Evolutionary conservation across 208 protist species (phyloP).

Genomic region (Trypanosoma cruzi): DNA sequence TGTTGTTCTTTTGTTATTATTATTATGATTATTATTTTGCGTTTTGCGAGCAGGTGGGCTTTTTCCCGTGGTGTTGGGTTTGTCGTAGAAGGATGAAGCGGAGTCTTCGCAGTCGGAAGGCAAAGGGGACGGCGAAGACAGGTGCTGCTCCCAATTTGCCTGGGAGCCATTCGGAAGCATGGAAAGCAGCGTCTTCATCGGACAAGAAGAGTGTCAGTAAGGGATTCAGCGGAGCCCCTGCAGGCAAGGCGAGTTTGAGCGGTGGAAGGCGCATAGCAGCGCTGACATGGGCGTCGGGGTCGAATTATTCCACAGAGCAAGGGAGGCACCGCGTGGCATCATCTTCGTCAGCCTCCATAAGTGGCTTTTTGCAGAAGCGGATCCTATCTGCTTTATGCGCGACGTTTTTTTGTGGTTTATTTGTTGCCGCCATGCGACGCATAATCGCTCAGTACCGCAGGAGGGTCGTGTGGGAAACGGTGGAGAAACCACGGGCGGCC

Average conservation of each 20-base stretch:
- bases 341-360: neutral
- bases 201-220: neutral
- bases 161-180: neutral
- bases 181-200: neutral
- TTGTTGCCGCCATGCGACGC: conserved; percentile 36
- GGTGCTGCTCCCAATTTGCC: no score
- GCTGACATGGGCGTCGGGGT: neutral
- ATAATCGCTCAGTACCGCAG: conserved; percentile 31
- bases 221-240: neutral
- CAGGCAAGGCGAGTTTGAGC: neutral
- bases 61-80: neutral
- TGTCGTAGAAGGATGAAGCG: neutral
- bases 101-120: neutral
- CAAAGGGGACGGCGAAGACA: neutral
- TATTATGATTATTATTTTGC: neutral
- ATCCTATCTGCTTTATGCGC: neutral
- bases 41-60: neutral
- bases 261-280: neutral
- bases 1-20: neutral
- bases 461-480: conserved; percentile 28
- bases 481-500: conserved; percentile 55
- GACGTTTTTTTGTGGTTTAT: conserved; percentile 23
- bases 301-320: neutral
- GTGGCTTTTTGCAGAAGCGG: neutral
- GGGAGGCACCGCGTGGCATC: neutral